These are phyloP conservation scores for Ogataea nonfermentans DNA, from an alignment of 805 yeast genomes.

Conservation along the genomic window DNA sequence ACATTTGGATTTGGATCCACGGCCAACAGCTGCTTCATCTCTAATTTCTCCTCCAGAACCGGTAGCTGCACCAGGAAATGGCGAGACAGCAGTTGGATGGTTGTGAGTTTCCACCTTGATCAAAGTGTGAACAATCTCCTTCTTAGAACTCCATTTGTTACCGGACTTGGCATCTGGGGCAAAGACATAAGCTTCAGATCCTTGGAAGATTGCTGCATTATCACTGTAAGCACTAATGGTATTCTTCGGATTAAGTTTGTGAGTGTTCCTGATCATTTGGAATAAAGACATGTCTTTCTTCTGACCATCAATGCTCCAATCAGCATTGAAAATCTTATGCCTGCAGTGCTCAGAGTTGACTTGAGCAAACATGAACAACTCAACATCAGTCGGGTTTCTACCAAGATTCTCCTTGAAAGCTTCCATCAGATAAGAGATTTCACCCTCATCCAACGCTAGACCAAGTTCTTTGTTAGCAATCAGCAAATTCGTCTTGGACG, in stretches of 20 bases:
- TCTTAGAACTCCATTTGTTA: slow-evolving; percentile 68
- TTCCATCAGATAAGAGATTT: slow-evolving; percentile 78
- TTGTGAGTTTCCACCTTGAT: slow-evolving; percentile 98
- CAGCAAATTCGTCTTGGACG: slow-evolving; percentile 55
- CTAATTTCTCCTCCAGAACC: slow-evolving; percentile 99
- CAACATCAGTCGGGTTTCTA: slow-evolving; percentile 96
- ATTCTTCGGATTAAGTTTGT: slow-evolving; percentile 69
- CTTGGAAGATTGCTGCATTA: slow-evolving; percentile 94
- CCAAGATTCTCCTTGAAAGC: slow-evolving; percentile 76
- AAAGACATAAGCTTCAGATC: slow-evolving; percentile 70
- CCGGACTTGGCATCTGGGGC: slow-evolving; percentile 69
- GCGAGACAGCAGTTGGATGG: slow-evolving; percentile 99
- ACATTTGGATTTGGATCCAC: slow-evolving; percentile 96
- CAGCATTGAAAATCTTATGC: slow-evolving; percentile 97
- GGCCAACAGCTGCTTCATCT: slow-evolving; percentile 99
- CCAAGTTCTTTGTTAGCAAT: slow-evolving; percentile 84
- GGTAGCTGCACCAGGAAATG: slow-evolving; percentile 99
- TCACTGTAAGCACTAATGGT: slow-evolving; percentile 95
- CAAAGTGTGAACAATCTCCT: slow-evolving; percentile 82
- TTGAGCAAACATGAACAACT: slow-evolving; percentile 98
- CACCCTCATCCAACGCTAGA: slow-evolving; percentile 91
- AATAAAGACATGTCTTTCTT: slow-evolving; percentile 73
- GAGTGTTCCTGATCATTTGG: slow-evolving; percentile 95
- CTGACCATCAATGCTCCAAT: slow-evolving; percentile 91
- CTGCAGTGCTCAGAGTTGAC: slow-evolving; percentile 99